Base-by-base conservation (phyloP, 2,329 filamentous ascomycete species). In the Arthrobotrys musiformis region DNA sequence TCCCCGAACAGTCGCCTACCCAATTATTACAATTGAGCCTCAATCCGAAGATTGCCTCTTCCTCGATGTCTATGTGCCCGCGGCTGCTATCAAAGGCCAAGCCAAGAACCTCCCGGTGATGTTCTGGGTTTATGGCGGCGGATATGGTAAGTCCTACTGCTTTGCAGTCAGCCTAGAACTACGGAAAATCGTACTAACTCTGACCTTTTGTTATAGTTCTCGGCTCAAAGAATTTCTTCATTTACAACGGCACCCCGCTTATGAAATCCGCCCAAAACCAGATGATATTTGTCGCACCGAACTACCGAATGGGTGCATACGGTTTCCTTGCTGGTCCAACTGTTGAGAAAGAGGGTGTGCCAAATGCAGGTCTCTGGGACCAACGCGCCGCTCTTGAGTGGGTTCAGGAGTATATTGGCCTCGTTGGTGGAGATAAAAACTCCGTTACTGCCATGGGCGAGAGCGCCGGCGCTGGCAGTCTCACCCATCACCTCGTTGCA, bases 401-500 rank as follows among this genome's bases (percentile, higher is more conserved):
- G 86, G 85, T 86, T 0, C 83, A 85, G 52, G 82, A 85, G 54
- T 83, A 87, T 78, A 85, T 87, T 46, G 66, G 79, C 7, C 81
- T 85, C 0, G 81, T 88, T 3, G 85, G 85, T 7, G 87, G 87
- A n/a, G 85, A 88, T 72, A 82, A 84, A 4, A 81, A 80, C 2
- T 79, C 82, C 2, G 85, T 88, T 4, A 87, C 85, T 0, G 86
- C 85, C 3, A 85, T 85, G 83, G 87, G 86, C 1, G 85, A 87
- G 78, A 87, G 85, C 7, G 86, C 86, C 0, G 86, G 87, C 0
- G 87, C 85, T 0, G 84, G 85, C 0, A 86, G 85, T 3, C 85
- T 88, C 61, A 79, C 87, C 58, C 86, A 87, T 67, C 86, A 87
- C 62, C 81, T 88, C 7, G 84, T 85, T n/a, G 83, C 84, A 0